Evolutionary conservation across 192 early-diverging fungal species (phyloP), one percentile per base, ranked within the genome.

Genomic region (Rhizophagus clarus): DNA sequence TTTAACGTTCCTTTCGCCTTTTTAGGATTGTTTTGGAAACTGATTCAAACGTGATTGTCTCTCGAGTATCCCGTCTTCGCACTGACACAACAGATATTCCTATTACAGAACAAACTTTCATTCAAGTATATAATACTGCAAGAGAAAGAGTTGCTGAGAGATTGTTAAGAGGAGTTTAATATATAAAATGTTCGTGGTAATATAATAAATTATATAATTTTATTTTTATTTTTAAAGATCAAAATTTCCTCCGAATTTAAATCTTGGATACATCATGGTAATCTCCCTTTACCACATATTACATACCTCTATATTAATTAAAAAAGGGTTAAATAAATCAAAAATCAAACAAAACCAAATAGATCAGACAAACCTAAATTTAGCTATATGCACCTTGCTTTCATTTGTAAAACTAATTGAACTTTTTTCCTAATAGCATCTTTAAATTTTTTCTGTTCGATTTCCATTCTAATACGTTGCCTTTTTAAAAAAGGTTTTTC

Each of bases 91-190:
- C 91, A 15, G 93, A 95, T 79, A 90, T 95, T 56, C 90, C 91
- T 32, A 84, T 95, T 77, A 91, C 90, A 73, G 94, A 95, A 81
- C 94, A 95, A 84, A 89, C 93, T 6, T 77, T 94, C 37, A 80
- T 92, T 31, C 91, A 94, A 77, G 92, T 91, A 61, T 93, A 92
- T 86, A 90, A 95, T 83, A 91, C 91, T 40, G 94, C 91, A 79
- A 93, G 88, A 82, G 94, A 95, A 81, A 88, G 90, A 81, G 86
- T 95, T 81, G 87, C 92, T 67, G 87, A 87, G 22, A 87, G 90
- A 61, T 78, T 94, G 69, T 82, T 93, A 68, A 89, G 88, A 83
- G 91, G 88, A 34, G 67, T 75, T 26, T 69, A 82, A 37, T n/a
- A 12, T 24, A 32, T 24, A 10, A 6, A 20, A 40, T 40, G 37